Conservation (phyloP, 805 yeast species). For the Candida arabinofermentans region DNA sequence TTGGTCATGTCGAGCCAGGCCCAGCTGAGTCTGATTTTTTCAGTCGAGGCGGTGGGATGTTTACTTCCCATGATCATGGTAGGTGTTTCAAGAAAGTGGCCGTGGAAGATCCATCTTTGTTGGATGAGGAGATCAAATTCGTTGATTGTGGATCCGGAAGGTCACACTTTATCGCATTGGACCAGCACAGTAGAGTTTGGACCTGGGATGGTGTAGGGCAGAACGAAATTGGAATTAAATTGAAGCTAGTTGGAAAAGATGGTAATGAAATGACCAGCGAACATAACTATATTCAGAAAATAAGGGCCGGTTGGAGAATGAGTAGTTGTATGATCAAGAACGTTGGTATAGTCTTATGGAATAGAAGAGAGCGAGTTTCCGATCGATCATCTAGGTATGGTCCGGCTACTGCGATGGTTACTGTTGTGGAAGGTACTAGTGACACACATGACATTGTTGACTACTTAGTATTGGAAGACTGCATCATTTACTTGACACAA, state of each 20-base stretch:
- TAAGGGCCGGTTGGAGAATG: constrained; percentile 66
- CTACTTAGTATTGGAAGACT: constrained; percentile 50
- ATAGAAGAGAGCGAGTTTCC: constrained; percentile 24
- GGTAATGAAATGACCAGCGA: constrained; percentile 3
- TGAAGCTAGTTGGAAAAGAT: constrained; percentile 34
- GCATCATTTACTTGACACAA: constrained; percentile 44
- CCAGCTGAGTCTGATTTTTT: constrained; percentile 32
- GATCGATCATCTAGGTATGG: constrained; percentile 22
- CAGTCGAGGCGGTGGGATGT: neutral
- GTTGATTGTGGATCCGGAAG: constrained; percentile 59
- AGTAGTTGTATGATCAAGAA: constrained; percentile 45
- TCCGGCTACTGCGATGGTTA: constrained; percentile 36
- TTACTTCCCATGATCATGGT: constrained; percentile 3
- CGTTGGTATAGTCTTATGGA: constrained; percentile 61
- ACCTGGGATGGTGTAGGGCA: constrained; percentile 55
- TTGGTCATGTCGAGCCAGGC: constrained; percentile 35
- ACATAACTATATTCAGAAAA: constrained; percentile 35
- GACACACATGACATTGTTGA: constrained; percentile 43
- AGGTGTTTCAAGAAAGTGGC: constrained; percentile 11
- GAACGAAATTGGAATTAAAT: constrained; percentile 36
- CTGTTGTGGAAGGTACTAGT: constrained; percentile 31
- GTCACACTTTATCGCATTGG: constrained; percentile 59
- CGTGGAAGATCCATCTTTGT: constrained; percentile 3
- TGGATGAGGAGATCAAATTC: constrained; percentile 29
- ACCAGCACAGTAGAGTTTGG: constrained; percentile 44